Evolutionary conservation across 164 flowering plant species (phyloP), one percentile per base, ranked within the genome.

Genomic region (Sextonia rubra): DNA sequence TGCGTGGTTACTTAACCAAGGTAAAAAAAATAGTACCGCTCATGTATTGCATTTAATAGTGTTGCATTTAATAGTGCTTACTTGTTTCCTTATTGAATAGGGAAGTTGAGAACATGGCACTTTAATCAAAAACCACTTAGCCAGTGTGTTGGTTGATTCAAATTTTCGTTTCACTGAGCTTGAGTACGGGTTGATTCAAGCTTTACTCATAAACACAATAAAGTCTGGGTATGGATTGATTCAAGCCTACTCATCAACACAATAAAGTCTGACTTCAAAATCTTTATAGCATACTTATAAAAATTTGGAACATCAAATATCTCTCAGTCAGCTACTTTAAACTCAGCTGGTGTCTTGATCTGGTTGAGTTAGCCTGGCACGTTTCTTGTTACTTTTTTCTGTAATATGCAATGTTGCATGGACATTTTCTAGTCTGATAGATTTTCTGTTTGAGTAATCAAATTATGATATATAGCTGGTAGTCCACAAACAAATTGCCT

Each of bases 1-100:
- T 95, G 79, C 97, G 98, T 79, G 99, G 99, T 78, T 91, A 95
- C 80, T 80, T 95, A 49, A 75, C 75, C 26, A 72, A 72, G 75
- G 75, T 72, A 72, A 37, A 14, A 64, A 37, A 6, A 37, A 37
- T 37, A 37, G 44, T 9, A 61, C 14, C 64, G 29, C 27, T 20
- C 60, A 26, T 48, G 20, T 68, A 47, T 68, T 24, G 12, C 27
- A 47, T 68, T 18, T 49, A 22, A n/a, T 8, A 29, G 67, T n/a
- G 27, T 68, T 24, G 12, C 27, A 47, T 68, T 18, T 49, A 22
- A n/a, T 8, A 29, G 67, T n/a, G 27, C 65, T 12, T 62, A 12
- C 26, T 12, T 25, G 15, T 58, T 18, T 37, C 20, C 52, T 37
- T 44, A 12, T 66, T 29, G 12, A 37, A 20, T 37, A 8, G 6